Evolutionary conservation across 495 filamentous ascomycete species (phyloP), one percentile per base, ranked within the genome.

Genomic region (Penicillium odoratum): DNA sequence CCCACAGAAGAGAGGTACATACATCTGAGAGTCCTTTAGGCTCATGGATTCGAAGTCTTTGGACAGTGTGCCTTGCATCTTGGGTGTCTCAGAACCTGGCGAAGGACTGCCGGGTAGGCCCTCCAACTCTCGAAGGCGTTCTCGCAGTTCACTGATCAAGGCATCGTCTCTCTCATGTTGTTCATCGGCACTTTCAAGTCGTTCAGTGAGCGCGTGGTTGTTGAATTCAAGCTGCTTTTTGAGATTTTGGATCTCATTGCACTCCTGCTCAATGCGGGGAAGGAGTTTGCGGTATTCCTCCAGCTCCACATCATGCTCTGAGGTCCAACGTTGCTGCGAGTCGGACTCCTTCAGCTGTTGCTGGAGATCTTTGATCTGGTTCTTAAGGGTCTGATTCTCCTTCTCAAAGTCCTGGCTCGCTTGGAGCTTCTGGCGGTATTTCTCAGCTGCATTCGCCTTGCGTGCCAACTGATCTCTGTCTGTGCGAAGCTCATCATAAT

Each of bases 391-490:
- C 53, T 83, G 78, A 54, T 90, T 86, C 66, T 92, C 88, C 68
- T 85, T 88, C 70, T 91, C 84, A 43, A 90, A 76, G 53, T 83
- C 82, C 59, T 88, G 83, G 59, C 85, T 87, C 34, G 85, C 82
- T 66, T 93, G 83, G 21, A 91, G 74, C 69, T 93, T 92, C 65
- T 88, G 85, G 59, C 85, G 84, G 61, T 88, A 87, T 56, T 89
- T 88, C 55, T 91, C 88, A 0, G 84, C 81, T 15, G 82, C 84
- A 62, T 91, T 95, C 28, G 90, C 88, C 67, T 90, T 91, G 70
- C 89, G 88, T n/a, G 82, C 77, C 7, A 93, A 81, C 57, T 91
- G 84, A 53, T 88, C 87, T 38, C 86, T 84, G 50, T 92, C 86
- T 16, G 82, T 84, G 56, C 86, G 87, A 38, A 93, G 80, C 56